Percentiles rank a stretch among this genome's conserved stretches.
Evolutionary conservation across 2,329 filamentous ascomycete species (phyloP).

Genomic region (Alternaria rosae): DNA sequence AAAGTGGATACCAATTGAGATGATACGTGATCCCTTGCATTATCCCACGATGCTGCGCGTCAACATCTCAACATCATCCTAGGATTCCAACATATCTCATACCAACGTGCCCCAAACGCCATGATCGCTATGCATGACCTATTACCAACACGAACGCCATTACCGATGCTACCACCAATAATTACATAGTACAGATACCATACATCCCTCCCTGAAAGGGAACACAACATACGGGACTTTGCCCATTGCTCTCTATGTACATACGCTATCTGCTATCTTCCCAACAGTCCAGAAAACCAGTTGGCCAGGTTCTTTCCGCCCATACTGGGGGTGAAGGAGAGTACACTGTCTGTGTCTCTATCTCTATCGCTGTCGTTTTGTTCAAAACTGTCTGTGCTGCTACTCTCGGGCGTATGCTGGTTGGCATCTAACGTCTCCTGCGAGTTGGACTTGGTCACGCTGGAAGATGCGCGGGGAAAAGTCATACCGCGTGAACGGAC

Average conservation of each 20-base stretch:
- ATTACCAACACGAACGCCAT: not conserved
- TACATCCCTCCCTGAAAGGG: not conserved
- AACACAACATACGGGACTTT: not conserved
- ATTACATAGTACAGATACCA: not conserved
- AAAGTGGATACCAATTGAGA: too few relatives aligned
- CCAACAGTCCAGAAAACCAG: conserved; percentile 45
- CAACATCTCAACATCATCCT: not conserved
- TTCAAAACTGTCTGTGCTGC: not conserved
- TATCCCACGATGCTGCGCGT: not conserved
- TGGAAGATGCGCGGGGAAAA: conserved; percentile 1
- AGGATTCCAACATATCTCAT: not conserved
- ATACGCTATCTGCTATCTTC: conserved; percentile 9
- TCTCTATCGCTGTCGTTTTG: conserved; percentile 7
- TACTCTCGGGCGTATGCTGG: not conserved
- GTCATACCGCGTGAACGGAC: conserved; percentile 30
- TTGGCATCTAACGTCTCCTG: not conserved
- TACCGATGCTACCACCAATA: not conserved
- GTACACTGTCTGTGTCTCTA: conserved; percentile 26
- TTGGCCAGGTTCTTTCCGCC: conserved; percentile 39
- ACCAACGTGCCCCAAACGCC: conserved; percentile 3
- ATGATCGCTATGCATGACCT: conserved; percentile 8
- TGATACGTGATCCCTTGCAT: not conserved
- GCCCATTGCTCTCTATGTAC: not conserved
- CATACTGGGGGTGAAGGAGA: conserved; percentile 36
- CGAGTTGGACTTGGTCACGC: not conserved